Conservation (phyloP, 768 basidiomycete species). For the Cystobasidium tubakii region DNA sequence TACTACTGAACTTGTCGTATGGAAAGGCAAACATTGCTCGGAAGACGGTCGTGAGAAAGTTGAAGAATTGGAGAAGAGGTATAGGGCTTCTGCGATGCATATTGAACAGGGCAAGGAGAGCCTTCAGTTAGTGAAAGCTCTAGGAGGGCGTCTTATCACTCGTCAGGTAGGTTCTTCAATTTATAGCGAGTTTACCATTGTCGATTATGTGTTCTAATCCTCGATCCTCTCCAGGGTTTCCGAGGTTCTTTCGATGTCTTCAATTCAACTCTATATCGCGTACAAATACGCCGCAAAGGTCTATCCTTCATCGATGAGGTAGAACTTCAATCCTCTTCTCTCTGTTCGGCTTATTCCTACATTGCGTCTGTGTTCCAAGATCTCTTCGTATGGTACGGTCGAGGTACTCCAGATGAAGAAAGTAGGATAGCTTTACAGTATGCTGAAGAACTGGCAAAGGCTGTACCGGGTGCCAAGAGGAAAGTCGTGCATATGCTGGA, state of each 20-base stretch:
- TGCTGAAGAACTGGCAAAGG: conserved; percentile 15
- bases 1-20: conserved; percentile 11
- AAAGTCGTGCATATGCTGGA: conserved; percentile 22
- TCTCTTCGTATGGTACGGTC: conserved; percentile 31
- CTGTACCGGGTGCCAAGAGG: neutral
- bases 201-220: neutral
- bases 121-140: neutral
- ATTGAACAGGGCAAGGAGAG: conserved; percentile 17
- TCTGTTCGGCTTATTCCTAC: conserved; percentile 25
- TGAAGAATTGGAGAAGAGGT: conserved; percentile 19
- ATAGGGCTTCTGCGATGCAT: neutral
- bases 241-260: conserved; percentile 16
- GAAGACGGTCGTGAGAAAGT: conserved; percentile 14
- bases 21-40: conserved; percentile 28
- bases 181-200: too few species aligned
- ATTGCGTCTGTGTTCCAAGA: conserved; percentile 33
- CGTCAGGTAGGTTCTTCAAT: neutral
- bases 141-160: conserved; percentile 24
- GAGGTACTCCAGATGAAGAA: conserved; percentile 18
- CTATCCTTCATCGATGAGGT: conserved; percentile 26
- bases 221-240: neutral
- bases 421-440: conserved; percentile 9
- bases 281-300: neutral
- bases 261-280: conserved; percentile 27
- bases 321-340: conserved; percentile 15